phyloP scores from a whole-genome alignment of 176 grass and related monocot genomes.

The Oryza nivara region DNA sequence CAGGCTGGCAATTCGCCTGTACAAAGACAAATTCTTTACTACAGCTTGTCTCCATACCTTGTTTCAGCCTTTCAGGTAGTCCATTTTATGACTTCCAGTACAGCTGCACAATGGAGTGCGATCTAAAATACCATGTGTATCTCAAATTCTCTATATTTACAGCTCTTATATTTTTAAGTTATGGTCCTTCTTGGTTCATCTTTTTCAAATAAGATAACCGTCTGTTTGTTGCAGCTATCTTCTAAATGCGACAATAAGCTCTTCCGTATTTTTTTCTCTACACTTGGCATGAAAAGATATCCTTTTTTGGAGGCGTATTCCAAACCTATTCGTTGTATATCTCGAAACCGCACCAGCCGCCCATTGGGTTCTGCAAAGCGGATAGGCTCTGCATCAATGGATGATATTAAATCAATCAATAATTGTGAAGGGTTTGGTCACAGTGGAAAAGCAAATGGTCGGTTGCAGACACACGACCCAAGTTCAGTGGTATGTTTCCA shows the following conservation, averaged over 20 bases:
- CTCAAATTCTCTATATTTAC: background rate
- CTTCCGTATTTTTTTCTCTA: slow-evolving; percentile 81
- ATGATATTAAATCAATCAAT: slow-evolving; percentile 55
- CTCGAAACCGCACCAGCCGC: slow-evolving; percentile 61
- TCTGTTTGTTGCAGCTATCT: slow-evolving; percentile 74
- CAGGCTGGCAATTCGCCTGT: background rate
- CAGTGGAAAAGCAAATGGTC: slow-evolving; percentile 46
- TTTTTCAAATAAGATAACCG: slow-evolving; percentile 30
- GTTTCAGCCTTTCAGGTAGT: background rate
- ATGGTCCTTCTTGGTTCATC: slow-evolving; percentile 16
- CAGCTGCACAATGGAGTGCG: background rate
- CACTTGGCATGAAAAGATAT: slow-evolving; percentile 58
- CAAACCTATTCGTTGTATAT: slow-evolving; percentile 87
- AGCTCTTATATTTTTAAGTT: background rate
- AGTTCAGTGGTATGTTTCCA: slow-evolving; percentile 37
- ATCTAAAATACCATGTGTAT: slow-evolving; percentile 15
- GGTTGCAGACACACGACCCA: slow-evolving; percentile 35
- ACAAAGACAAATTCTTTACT: background rate
- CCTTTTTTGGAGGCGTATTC: slow-evolving; percentile 91
- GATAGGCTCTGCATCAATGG: slow-evolving; percentile 32
- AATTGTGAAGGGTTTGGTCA: slow-evolving; percentile 38
- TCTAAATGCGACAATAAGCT: slow-evolving; percentile 98
- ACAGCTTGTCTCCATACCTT: background rate
- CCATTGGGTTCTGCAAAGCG: slow-evolving; percentile 51
- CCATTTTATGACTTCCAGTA: background rate